Evolutionary conservation across 2,329 filamentous ascomycete species (phyloP).

Genomic region (Rhexocercosporidium sp.): DNA sequence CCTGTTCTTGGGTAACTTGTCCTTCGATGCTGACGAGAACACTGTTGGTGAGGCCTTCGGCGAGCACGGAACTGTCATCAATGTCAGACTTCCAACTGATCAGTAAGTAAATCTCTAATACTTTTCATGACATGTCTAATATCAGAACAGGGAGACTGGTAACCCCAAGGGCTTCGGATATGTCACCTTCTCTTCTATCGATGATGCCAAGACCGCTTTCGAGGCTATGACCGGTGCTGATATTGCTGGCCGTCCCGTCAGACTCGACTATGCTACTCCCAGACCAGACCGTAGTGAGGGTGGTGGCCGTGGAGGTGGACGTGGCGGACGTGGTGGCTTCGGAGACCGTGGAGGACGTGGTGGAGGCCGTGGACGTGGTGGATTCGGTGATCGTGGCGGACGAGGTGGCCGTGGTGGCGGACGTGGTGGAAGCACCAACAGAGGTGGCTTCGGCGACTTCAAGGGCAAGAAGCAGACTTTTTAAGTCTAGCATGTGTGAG

Average conservation of each 20-base stretch:
- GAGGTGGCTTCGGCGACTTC: slow-evolving; percentile 64
- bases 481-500: slow-evolving; percentile 32
- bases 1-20: slow-evolving; percentile 74
- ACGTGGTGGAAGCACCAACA: slow-evolving; percentile 49
- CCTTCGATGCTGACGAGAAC: slow-evolving; percentile 71
- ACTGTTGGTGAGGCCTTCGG: slow-evolving; percentile 67
- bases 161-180: slow-evolving; percentile 77
- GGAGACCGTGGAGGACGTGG: slow-evolving; percentile 44
- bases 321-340: slow-evolving; percentile 50
- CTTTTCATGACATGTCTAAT: too few species aligned
- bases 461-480: slow-evolving; percentile 58
- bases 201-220: slow-evolving; percentile 69
- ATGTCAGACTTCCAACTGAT: slow-evolving; percentile 74
- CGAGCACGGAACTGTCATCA: slow-evolving; percentile 65
- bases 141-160: slow-evolving; percentile 57
- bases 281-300: slow-evolving; percentile 56
- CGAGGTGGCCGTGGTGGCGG: slow-evolving; percentile 45
- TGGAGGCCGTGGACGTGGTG: slow-evolving; percentile 44
- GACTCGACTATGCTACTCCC: slow-evolving; percentile 71
- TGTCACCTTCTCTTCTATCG: slow-evolving; percentile 69
- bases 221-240: slow-evolving; percentile 67
- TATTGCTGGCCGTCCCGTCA: slow-evolving; percentile 67
- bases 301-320: slow-evolving; percentile 49
- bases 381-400: slow-evolving; percentile 46
- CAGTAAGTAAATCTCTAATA: too few species aligned